phyloP scores from a whole-genome alignment of 306 rosid genomes.

The Vigna hirtella region DNA sequence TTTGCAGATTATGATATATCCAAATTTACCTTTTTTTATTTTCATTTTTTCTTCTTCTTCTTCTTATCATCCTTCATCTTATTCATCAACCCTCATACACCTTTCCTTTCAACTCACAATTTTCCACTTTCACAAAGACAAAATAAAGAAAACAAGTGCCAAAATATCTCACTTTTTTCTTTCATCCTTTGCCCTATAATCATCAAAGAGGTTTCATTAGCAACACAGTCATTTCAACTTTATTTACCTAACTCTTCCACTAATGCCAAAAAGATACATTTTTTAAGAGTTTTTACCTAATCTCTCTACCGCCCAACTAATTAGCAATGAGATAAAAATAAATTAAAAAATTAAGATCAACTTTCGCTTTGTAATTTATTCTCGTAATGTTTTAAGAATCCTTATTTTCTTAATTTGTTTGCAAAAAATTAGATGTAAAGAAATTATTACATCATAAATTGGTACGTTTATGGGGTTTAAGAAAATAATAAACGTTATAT shows the following conservation, averaged over 20 bases:
- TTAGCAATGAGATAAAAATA: background rate
- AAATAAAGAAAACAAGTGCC: background rate
- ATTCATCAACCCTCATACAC: background rate
- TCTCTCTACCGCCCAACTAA: constrained; percentile 15
- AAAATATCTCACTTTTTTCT: background rate
- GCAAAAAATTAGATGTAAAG: too few species aligned
- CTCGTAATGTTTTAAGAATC: background rate
- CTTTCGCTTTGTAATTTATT: background rate
- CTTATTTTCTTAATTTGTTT: too few species aligned
- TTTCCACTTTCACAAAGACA: too few species aligned
- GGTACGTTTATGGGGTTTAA: too few species aligned
- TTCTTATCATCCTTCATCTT: constrained; percentile 16
- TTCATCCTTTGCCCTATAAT: background rate
- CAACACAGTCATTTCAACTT: constrained; percentile 27
- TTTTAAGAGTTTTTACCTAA: background rate
- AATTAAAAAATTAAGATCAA: too few species aligned
- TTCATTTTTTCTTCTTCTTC: background rate
- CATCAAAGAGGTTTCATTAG: background rate
- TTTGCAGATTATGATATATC: constrained; percentile 48
- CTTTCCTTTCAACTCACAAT: background rate
- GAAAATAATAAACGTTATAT: too few species aligned
- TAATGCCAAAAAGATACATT: background rate
- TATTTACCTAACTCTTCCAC: constrained; percentile 44
- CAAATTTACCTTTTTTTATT: constrained; percentile 39
- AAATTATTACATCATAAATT: too few species aligned